These are phyloP conservation scores for Castanea crenata DNA, from an alignment of 306 rosid species.

Conservation along the genomic window DNA sequence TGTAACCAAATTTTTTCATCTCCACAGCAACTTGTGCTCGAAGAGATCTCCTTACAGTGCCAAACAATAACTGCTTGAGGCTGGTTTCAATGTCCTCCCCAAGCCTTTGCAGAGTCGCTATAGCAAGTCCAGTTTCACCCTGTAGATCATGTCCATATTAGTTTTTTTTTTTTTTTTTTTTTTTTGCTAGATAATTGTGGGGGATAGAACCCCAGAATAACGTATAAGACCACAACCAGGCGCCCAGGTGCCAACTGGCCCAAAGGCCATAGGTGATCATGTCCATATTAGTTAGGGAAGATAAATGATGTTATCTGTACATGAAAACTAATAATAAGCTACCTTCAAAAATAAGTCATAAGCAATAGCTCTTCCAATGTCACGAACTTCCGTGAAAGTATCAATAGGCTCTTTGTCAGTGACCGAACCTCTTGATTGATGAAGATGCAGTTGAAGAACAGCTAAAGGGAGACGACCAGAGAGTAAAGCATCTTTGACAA, in stretches of 20 bases:
- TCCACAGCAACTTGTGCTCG: slow-evolving; percentile 71
- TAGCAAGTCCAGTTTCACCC: slow-evolving; percentile 96
- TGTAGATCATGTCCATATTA: slow-evolving; percentile 34
- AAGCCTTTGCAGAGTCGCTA: slow-evolving; percentile 84
- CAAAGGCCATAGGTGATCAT: too few species aligned
- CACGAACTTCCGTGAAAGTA: slow-evolving; percentile 85
- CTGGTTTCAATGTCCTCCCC: slow-evolving; percentile 90
- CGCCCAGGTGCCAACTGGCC: too few species aligned
- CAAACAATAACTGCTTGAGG: slow-evolving; percentile 83
- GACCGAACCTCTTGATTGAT: slow-evolving; percentile 57
- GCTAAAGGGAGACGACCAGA: slow-evolving; percentile 98
- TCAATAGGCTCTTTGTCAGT: slow-evolving; percentile 69
- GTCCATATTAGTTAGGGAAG: background rate
- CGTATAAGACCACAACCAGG: too few species aligned
- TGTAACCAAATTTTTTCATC: slow-evolving; percentile 78
- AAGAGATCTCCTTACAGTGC: slow-evolving; percentile 83
- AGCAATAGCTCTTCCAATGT: slow-evolving; percentile 93
- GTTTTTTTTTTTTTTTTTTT: too few species aligned
- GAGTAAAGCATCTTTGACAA: slow-evolving; percentile 88
- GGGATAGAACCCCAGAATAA: too few species aligned
- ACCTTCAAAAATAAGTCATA: slow-evolving; percentile 97
- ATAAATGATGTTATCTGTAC: slow-evolving; percentile 19
- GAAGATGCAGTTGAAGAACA: slow-evolving; percentile 92
- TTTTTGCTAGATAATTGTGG: too few species aligned
- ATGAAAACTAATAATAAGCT: slow-evolving; percentile 25